Base-by-base conservation (phyloP, 768 basidiomycete species). In the Boletus eberwhitei region DNA sequence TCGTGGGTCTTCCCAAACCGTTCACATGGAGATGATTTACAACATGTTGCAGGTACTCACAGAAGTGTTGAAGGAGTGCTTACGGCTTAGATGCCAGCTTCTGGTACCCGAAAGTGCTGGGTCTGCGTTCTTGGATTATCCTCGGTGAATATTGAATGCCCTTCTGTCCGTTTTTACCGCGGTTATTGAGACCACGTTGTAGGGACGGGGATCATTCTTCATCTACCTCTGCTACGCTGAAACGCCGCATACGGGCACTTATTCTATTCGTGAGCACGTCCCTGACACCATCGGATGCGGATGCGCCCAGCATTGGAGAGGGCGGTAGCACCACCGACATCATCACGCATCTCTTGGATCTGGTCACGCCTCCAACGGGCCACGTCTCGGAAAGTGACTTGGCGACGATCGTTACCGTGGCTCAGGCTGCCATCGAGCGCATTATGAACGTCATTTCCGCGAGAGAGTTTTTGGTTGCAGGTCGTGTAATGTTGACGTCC, bases 361-460 rank as follows among this genome's bases (percentile, higher is more conserved):
- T 86, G 48, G 72, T 78, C 46, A 74, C 74, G 8, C 54, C 73
- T 14, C 71, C 71, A 4, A 65, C 61, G 17, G 70, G 64, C 16
- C 59, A 62, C 1, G 59, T 59, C 13, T 39, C 67, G 9, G 77
- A 76, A 47, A 56, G 63, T 5, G 77, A 75, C 42, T 46, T 75
- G n/a, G 74, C 73, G 5, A 74, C 81, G 5, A 74, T 87, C 29
- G 66, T 73, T 5, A 60, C 71, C 17, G 74, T 74, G 16, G 80
- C 86, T 22, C 79, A 81, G 26, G 59, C 67, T 17, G 77, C 83
- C 4, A 71, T 91, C 46, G 76, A 72, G 16, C 79, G 75, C 43
- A 73, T 82, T 2, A 77, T 93, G 48, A 75, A 69, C 22, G 79
- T 84, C 40, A 85, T 95, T 73, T 79, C 87, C 8, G 92, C 86